Percentiles rank a stretch among this genome's conserved stretches.
These are phyloP conservation scores for Ballota nigra DNA, from an alignment of 257 asterid genomes.

Conservation along the genomic window DNA sequence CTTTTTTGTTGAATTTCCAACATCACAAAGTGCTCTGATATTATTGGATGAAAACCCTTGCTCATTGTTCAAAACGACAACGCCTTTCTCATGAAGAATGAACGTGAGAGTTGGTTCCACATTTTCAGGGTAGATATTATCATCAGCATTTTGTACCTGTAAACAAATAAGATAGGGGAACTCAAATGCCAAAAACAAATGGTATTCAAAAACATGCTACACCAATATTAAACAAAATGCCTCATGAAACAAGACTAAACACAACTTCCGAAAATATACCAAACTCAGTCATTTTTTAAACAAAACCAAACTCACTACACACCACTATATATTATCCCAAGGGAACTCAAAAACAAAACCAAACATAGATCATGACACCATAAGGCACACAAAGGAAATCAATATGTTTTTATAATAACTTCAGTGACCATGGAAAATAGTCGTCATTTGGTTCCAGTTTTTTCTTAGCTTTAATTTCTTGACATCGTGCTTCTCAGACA, in stretches of 20 bases:
- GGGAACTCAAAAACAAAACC: neutral
- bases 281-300: neutral
- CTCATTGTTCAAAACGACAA: slow-evolving; percentile 82
- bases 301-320: neutral
- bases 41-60: slow-evolving; percentile 75
- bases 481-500: neutral
- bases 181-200: slow-evolving; percentile 11
- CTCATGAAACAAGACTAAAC: neutral
- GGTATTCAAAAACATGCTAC: neutral
- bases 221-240: neutral
- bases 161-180: slow-evolving; percentile 20
- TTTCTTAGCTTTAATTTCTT: neutral
- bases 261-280: neutral
- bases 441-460: neutral
- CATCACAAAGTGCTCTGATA: slow-evolving; percentile 93
- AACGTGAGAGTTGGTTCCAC: slow-evolving; percentile 86
- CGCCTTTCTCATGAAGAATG: slow-evolving; percentile 78
- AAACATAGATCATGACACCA: neutral
- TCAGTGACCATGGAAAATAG: neutral
- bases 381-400: neutral
- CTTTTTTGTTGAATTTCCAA: slow-evolving; percentile 89
- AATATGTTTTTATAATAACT: neutral
- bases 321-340: neutral
- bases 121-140: slow-evolving; percentile 62
- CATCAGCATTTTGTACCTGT: slow-evolving; percentile 99